phyloP scores from a whole-genome alignment of 257 asterid species.

The Lycium ferocissimum region DNA sequence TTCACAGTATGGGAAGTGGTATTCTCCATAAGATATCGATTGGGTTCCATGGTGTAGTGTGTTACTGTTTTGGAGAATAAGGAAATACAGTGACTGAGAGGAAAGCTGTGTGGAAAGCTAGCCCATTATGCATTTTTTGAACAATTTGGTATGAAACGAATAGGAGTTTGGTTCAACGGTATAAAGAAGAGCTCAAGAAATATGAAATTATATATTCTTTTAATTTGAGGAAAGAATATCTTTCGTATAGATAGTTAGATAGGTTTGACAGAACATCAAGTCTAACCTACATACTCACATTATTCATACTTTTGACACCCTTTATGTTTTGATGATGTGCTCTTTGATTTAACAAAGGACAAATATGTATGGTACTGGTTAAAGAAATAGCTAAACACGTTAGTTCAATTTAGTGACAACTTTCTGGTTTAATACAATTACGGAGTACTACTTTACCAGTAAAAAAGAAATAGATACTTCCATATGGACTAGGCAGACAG shows the following conservation, averaged over 20 bases:
- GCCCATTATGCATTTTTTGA: neutral
- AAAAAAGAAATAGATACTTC: neutral
- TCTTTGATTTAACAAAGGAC: neutral
- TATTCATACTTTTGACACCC: neutral
- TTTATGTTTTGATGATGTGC: neutral
- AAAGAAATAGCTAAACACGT: neutral
- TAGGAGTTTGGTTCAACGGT: neutral
- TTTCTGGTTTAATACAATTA: neutral
- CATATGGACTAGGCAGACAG: neutral
- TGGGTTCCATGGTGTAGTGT: neutral
- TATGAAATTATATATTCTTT: neutral
- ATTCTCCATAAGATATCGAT: neutral
- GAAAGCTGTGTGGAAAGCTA: neutral
- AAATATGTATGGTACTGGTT: neutral
- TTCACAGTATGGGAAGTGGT: neutral
- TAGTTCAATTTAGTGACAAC: neutral
- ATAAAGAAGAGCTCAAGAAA: neutral
- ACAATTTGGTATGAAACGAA: neutral
- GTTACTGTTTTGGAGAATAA: neutral
- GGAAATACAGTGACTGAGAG: conserved; percentile 2
- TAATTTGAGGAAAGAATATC: neutral
- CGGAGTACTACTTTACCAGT: neutral
- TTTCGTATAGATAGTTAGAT: neutral
- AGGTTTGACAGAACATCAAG: neutral
- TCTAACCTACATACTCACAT: neutral